Base-by-base conservation (phyloP, 768 basidiomycete species). In the Boletus barrowsii region DNA sequence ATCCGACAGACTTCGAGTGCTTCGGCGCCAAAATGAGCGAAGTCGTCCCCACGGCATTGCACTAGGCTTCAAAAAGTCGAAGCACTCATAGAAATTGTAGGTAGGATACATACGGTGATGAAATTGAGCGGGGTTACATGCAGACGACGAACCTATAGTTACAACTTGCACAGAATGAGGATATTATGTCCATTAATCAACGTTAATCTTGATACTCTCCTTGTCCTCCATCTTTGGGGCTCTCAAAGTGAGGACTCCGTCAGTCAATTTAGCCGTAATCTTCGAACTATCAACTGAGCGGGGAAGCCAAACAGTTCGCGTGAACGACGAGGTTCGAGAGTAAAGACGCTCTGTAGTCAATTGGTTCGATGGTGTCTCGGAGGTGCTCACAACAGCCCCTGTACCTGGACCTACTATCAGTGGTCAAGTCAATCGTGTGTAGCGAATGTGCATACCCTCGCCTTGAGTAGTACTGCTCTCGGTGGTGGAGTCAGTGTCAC, bases 241-340 rank as follows among this genome's bases (percentile, higher is more conserved):
- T 7, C 72, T 79, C 41, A 91, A 61, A 4, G 79, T 86, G 47
- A 91, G 78, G 24, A 92, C 77, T 7, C 89, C 90, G 54, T 90
- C 82, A 26, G 76, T 70, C 58, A 92, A 70, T 60, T 82, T 86
- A 15, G 88, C 89, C 1, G 74, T 70, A 24, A 90, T 82, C 51
- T 76, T 78, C 30, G 73, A 73, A 33, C 73, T 69, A 61, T 90
- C 84, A 1, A 88, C 76, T 8, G 83, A 76, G 11, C 76, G 79
- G 35, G 88, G 86, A 24, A 91, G 75, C 81, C 84, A 86, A 11
- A 91, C 78, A 0, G 87, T 90, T 47, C 89, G 79, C 14, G 79
- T 77, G 67, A 90, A 91, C 3, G 76, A 70, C 3, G 80, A 67
- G 43, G 76, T 78, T 20, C 79, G 75, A 13, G 79, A 75, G 63